Conservation (phyloP, 2,329 filamentous ascomycete species). For the Sporothrix schenckii region DNA sequence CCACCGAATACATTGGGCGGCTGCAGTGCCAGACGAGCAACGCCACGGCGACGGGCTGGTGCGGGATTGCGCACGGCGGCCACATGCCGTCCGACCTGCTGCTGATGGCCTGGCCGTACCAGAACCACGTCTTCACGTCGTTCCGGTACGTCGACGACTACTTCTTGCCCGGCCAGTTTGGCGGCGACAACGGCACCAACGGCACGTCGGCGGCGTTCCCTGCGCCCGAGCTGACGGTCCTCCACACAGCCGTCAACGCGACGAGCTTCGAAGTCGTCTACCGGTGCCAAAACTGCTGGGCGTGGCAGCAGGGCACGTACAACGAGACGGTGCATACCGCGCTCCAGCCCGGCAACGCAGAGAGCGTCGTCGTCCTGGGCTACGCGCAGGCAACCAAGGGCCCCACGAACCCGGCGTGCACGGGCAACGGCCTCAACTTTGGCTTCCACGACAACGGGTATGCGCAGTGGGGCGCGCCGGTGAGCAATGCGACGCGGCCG, state of each 20-base stretch:
- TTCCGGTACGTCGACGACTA: slow-evolving; percentile 64
- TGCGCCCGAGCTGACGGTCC: slow-evolving; percentile 52
- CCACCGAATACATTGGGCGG: slow-evolving; percentile 62
- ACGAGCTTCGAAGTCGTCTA: slow-evolving; percentile 66
- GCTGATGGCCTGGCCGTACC: slow-evolving; percentile 60
- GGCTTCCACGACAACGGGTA: slow-evolving; percentile 38
- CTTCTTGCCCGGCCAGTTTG: slow-evolving; percentile 61
- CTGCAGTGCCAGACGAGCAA: slow-evolving; percentile 52
- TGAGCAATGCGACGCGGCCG: slow-evolving; percentile 29
- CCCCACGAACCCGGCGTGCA: slow-evolving; percentile 30
- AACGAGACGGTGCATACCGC: slow-evolving; percentile 51
- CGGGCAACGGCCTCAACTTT: slow-evolving; percentile 30
- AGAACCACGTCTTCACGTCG: slow-evolving; percentile 58
- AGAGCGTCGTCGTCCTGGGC: slow-evolving; percentile 51
- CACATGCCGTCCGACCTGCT: slow-evolving; percentile 62
- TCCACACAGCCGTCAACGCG: slow-evolving; percentile 60
- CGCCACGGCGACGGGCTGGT: slow-evolving; percentile 56
- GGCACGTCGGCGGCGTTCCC: slow-evolving; percentile 27
- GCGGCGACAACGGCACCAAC: slow-evolving; percentile 40
- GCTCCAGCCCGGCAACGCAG: slow-evolving; percentile 37
- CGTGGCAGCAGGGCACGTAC: slow-evolving; percentile 55
- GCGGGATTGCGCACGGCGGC: slow-evolving; percentile 58
- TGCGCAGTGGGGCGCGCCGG: slow-evolving; percentile 32
- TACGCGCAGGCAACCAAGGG: slow-evolving; percentile 57
- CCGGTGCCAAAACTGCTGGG: slow-evolving; percentile 61